phyloP scores from a whole-genome alignment of 768 basidiomycete species.

The Pulveroboletus ravenelii region DNA sequence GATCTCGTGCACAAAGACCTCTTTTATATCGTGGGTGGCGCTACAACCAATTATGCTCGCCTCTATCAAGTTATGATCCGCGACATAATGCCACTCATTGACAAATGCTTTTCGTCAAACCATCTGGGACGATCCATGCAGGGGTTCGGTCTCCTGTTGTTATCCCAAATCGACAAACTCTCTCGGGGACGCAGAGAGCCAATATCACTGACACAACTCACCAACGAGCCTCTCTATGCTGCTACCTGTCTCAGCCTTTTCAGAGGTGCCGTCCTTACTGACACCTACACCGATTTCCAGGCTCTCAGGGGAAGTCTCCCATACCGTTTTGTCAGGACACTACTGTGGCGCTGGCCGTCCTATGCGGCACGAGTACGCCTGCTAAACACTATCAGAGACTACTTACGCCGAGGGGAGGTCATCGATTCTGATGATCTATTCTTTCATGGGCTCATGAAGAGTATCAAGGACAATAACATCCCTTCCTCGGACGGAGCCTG shows the following conservation, averaged over 20 bases:
- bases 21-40: constrained; percentile 11
- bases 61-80: constrained; percentile 17
- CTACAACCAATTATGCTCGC: constrained; percentile 1
- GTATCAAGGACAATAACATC: constrained; percentile 16
- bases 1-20: constrained; percentile 9
- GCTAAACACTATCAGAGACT: constrained; percentile 3
- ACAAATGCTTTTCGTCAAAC: constrained; percentile 13
- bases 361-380: constrained; percentile 13
- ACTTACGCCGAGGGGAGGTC: constrained; percentile 11
- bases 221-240: constrained; percentile 15
- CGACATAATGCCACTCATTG: constrained; percentile 20
- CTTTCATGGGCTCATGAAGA: constrained; percentile 10
- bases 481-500: constrained; percentile 14
- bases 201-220: constrained; percentile 15
- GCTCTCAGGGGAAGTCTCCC: constrained; percentile 15
- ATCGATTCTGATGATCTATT: constrained; percentile 4
- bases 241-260: constrained; percentile 17
- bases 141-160: constrained; percentile 9
- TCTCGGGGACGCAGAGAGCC: neutral
- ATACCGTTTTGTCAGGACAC: constrained; percentile 12
- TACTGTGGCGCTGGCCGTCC: constrained; percentile 15
- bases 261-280: constrained; percentile 13
- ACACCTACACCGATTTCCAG: constrained; percentile 21
- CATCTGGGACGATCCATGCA: constrained; percentile 10
- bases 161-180: constrained; percentile 11